Evolutionary conservation across 1,284 basidiomycete genomes (phyloP).

Genomic region (Agaricales sp.): DNA sequence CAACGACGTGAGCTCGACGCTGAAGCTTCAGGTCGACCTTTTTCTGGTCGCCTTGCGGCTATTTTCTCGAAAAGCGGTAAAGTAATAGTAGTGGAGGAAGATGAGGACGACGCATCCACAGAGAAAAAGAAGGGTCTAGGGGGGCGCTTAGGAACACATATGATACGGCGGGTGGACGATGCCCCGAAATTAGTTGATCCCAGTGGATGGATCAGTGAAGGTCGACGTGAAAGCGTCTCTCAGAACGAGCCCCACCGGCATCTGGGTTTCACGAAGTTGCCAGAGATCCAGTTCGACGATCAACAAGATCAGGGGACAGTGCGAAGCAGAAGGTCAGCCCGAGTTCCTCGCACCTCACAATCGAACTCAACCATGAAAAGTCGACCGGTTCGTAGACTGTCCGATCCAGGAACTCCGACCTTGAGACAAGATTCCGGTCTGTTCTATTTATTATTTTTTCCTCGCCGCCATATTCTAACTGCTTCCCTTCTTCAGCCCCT

Average conservation of each 20-base stretch:
- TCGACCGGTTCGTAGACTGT: constrained; percentile 21
- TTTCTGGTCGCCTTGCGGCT: not conserved
- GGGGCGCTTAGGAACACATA: constrained; percentile 35
- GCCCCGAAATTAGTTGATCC: constrained; percentile 78
- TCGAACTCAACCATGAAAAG: constrained; percentile 3
- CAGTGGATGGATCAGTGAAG: constrained; percentile 60
- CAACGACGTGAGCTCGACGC: constrained; percentile 45
- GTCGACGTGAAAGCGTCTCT: constrained; percentile 14
- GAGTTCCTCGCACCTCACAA: constrained; percentile 10
- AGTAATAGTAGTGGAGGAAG: not conserved
- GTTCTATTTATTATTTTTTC: constrained; percentile 8
- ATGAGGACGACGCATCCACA: constrained; percentile 3
- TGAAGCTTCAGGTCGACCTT: constrained; percentile 24
- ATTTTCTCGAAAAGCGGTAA: constrained; percentile 2
- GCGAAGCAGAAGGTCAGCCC: not conserved
- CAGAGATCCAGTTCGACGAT: not conserved
- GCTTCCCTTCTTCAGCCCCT: constrained; percentile 13
- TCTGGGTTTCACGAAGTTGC: not conserved
- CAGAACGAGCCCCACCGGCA: not conserved
- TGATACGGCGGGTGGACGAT: constrained; percentile 79
- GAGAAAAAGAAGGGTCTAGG: not conserved
- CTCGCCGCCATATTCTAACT: not conserved
- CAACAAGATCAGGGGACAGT: not conserved
- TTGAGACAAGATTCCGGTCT: constrained; percentile 19
- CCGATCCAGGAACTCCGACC: constrained; percentile 27